These are phyloP conservation scores for Phytophthora colocasiae DNA, from an alignment of 352 stramenopile species.

Conservation along the genomic window DNA sequence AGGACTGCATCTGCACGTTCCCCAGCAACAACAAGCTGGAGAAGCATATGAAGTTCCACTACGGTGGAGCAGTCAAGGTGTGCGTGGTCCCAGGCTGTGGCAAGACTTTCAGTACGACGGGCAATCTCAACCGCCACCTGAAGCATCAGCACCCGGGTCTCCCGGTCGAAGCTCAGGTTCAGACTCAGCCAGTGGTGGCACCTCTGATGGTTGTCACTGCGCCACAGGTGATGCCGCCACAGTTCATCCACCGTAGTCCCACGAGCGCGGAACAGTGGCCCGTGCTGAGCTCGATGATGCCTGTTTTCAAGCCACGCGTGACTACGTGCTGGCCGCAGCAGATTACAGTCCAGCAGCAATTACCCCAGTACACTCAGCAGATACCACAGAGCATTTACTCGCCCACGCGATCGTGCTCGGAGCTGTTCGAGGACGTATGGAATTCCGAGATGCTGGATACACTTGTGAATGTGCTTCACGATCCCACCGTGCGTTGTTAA, in stretches of 20 bases:
- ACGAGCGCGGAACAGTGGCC: slow-evolving; percentile 43
- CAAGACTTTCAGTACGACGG: slow-evolving; percentile 54
- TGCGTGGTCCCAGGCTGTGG: slow-evolving; percentile 39
- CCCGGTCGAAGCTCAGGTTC: slow-evolving; percentile 2
- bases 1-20: slow-evolving; percentile 35
- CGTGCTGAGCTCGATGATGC: slow-evolving; percentile 8
- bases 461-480: slow-evolving; percentile 46
- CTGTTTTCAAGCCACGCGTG: slow-evolving; percentile 27
- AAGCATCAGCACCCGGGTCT: slow-evolving; percentile 45
- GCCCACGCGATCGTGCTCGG: slow-evolving; percentile 36
- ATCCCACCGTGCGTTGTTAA: slow-evolving; percentile 41
- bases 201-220: slow-evolving; percentile 12
- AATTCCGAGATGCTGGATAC: slow-evolving; percentile 55
- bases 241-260: slow-evolving; percentile 35
- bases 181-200: slow-evolving; percentile 1
- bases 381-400: slow-evolving; percentile 28
- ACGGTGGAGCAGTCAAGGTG: slow-evolving; percentile 39
- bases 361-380: slow-evolving; percentile 25
- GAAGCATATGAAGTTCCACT: slow-evolving; percentile 53
- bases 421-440: slow-evolving; percentile 51
- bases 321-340: slow-evolving; percentile 31
- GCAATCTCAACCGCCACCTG: slow-evolving; percentile 52
- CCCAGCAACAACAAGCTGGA: slow-evolving; percentile 39
- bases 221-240: slow-evolving; percentile 21
- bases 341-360: slow-evolving; percentile 20